These are phyloP conservation scores for Dendrobium huoshanense DNA, from an alignment of 106 monocot species.

Conservation along the genomic window DNA sequence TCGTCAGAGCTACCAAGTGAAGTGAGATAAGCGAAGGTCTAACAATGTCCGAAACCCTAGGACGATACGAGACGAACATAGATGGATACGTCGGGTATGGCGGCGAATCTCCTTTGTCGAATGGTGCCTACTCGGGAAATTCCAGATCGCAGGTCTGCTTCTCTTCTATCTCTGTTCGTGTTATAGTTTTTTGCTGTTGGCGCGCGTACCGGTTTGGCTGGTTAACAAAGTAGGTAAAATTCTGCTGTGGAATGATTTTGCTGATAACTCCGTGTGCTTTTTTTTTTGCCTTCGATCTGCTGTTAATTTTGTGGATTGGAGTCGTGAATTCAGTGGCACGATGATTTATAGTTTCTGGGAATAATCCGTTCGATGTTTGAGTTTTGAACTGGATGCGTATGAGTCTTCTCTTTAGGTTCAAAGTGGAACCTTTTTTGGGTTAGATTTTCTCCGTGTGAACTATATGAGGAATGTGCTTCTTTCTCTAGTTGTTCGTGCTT, in stretches of 20 bases:
- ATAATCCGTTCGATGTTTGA: neutral
- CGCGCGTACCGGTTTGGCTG: neutral
- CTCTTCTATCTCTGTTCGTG: neutral
- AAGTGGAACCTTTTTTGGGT: neutral
- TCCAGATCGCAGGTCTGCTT: constrained; percentile 1
- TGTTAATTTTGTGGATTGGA: neutral
- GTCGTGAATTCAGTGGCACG: neutral
- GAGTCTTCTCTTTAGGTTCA: neutral
- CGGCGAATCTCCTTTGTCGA: neutral
- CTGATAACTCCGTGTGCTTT: neutral
- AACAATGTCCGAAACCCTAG: constrained; percentile 1
- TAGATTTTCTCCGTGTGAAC: neutral
- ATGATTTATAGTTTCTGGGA: neutral
- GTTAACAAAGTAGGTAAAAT: neutral
- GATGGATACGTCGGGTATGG: constrained; percentile 1
- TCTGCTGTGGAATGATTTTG: neutral
- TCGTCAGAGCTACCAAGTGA: neutral
- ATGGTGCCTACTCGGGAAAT: neutral
- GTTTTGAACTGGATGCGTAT: neutral
- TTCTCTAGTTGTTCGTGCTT: neutral
- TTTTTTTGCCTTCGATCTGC: neutral
- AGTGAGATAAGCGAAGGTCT: neutral
- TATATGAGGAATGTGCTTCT: neutral
- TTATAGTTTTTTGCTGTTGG: neutral
- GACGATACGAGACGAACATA: neutral